phyloP scores from a whole-genome alignment of 2,329 filamentous ascomycete species.

The Venturia aucupariae region DNA sequence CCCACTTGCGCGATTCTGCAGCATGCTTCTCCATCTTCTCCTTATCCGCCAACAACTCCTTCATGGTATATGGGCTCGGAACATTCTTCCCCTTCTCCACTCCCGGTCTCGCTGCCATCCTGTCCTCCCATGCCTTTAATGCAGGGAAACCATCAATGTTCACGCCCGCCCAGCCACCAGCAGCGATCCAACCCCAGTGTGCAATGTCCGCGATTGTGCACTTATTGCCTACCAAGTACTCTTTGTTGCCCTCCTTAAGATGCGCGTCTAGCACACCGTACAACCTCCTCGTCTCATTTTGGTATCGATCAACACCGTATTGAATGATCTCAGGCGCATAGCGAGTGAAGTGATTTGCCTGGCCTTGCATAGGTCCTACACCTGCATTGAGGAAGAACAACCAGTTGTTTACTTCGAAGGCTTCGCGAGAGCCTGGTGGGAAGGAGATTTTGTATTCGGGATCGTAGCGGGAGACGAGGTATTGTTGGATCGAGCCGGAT shows the following conservation, averaged over 20 bases:
- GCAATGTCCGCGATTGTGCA: conserved; percentile 33
- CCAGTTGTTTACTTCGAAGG: conserved; percentile 76
- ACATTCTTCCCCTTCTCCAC: conserved; percentile 70
- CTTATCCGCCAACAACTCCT: conserved; percentile 49
- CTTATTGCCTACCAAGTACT: conserved; percentile 34
- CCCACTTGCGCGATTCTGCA: conserved; percentile 48
- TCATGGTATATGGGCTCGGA: conserved; percentile 53
- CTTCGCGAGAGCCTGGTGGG: conserved; percentile 54
- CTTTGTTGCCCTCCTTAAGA: conserved; percentile 23
- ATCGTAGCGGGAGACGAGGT: conserved; percentile 36
- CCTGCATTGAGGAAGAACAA: conserved; percentile 64
- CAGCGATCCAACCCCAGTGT: conserved; percentile 75
- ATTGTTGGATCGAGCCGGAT: conserved; percentile 22
- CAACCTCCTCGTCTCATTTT: conserved; percentile 38
- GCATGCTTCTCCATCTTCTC: conserved; percentile 51
- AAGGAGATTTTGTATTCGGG: conserved; percentile 40
- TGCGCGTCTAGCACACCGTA: conserved; percentile 36
- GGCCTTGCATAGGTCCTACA: conserved; percentile 71
- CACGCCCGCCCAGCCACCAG: conserved; percentile 50
- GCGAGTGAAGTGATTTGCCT: conserved; percentile 74
- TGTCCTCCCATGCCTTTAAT: conserved; percentile 68
- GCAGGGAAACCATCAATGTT: conserved; percentile 67
- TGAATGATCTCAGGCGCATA: conserved; percentile 60
- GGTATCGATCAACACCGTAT: conserved; percentile 39
- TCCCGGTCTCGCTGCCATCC: conserved; percentile 57